Percentiles rank a stretch among this genome's conserved stretches.
phyloP scores from a whole-genome alignment of 2,329 filamentous ascomycete species.

The Fusarium xylarioides region DNA sequence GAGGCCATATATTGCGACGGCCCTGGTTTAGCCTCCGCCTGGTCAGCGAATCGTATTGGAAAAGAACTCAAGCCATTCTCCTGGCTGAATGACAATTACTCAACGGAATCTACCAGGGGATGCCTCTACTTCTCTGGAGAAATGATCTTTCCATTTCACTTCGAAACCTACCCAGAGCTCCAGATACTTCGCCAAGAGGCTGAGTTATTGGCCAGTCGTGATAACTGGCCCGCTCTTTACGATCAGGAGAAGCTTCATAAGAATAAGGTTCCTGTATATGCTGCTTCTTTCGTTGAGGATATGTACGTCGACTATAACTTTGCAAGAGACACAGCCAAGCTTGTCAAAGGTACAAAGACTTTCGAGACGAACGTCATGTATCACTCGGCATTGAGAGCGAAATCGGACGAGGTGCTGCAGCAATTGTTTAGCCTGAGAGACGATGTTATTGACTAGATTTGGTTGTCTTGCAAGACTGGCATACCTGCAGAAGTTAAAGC shows the following conservation, averaged over 20 bases:
- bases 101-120: slow-evolving; percentile 45
- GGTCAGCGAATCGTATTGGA: slow-evolving; percentile 77
- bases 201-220: slow-evolving; percentile 71
- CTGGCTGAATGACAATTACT: slow-evolving; percentile 57
- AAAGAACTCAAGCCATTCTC: slow-evolving; percentile 56
- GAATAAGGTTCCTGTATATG: slow-evolving; percentile 87
- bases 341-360: slow-evolving; percentile 80
- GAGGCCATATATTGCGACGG: slow-evolving; percentile 87
- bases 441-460: slow-evolving; percentile 64
- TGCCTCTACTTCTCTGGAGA: slow-evolving; percentile 87
- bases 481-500: background rate
- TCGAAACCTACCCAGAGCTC: slow-evolving; percentile 82
- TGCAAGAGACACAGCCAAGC: slow-evolving; percentile 75
- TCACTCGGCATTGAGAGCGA: slow-evolving; percentile 81
- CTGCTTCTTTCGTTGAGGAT: slow-evolving; percentile 83
- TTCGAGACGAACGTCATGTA: slow-evolving; percentile 89
- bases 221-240: slow-evolving; percentile 81
- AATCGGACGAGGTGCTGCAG: slow-evolving; percentile 78
- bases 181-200: slow-evolving; percentile 73
- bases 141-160: slow-evolving; percentile 90
- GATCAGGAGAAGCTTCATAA: slow-evolving; percentile 74
- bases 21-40: slow-evolving; percentile 69
- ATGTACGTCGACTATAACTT: slow-evolving; percentile 90
- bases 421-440: slow-evolving; percentile 82
- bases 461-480: background rate